Evolutionary conservation across 495 filamentous ascomycete genomes (phyloP).

Genomic region (Talaromyces proteolyticus): DNA sequence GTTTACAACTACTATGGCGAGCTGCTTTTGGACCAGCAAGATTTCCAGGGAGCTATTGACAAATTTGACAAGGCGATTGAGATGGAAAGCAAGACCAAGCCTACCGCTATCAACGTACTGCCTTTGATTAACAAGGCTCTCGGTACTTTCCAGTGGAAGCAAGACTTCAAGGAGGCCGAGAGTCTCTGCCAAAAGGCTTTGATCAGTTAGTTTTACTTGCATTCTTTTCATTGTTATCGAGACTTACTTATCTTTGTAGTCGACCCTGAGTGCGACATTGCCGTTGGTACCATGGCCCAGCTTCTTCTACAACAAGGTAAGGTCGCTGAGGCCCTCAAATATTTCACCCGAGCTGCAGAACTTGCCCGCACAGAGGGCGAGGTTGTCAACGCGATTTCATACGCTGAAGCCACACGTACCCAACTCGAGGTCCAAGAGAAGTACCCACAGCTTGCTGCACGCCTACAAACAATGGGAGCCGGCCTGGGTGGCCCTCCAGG

Average conservation of each 20-base stretch:
- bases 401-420: constrained; percentile 94
- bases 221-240: not conserved
- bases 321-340: constrained; percentile 89
- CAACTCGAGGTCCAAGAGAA: constrained; percentile 98
- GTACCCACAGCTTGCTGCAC: constrained; percentile 87
- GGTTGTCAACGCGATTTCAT: constrained; percentile 92
- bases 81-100: constrained; percentile 93
- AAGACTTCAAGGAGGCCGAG: constrained; percentile 91
- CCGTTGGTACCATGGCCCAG: constrained; percentile 98
- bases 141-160: constrained; percentile 95
- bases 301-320: constrained; percentile 97
- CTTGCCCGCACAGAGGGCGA: constrained; percentile 94
- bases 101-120: constrained; percentile 91
- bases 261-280: constrained; percentile 98
- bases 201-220: constrained; percentile 66
- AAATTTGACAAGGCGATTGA: constrained; percentile 98
- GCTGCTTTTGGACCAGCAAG: constrained; percentile 93
- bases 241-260: constrained; percentile 48
- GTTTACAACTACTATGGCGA: constrained; percentile 99
- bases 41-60: constrained; percentile 91
- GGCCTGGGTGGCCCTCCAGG: constrained; percentile 28
- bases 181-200: constrained; percentile 95
- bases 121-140: constrained; percentile 98
- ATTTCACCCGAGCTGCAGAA: constrained; percentile 94
- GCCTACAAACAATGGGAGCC: constrained; percentile 70